These are phyloP conservation scores for Parastagonospora avenae DNA, from an alignment of 2,329 filamentous ascomycete species.

Conservation along the genomic window DNA sequence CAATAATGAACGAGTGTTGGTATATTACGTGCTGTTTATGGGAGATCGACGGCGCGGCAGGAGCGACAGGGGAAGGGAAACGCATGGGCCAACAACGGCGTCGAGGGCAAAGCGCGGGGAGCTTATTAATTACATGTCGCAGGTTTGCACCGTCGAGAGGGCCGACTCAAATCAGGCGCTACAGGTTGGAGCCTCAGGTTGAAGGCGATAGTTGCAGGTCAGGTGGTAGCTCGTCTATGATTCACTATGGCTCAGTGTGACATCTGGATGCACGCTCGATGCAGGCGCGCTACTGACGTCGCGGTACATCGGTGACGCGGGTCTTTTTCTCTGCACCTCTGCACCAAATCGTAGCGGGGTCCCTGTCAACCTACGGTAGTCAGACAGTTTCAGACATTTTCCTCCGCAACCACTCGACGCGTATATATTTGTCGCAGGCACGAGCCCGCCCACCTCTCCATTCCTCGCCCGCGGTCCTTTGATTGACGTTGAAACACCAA, in stretches of 20 bases:
- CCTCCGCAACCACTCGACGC: conserved; percentile 22
- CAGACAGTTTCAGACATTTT: conserved; percentile 17
- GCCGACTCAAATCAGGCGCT: too few relatives aligned
- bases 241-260: not conserved
- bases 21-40: not conserved
- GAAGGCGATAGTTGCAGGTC: too few relatives aligned
- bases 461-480: conserved; percentile 7
- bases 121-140: too few relatives aligned
- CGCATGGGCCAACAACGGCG: not conserved
- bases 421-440: conserved; percentile 9
- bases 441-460: not conserved
- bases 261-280: not conserved
- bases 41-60: not conserved
- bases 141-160: too few relatives aligned
- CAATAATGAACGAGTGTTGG: not conserved
- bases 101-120: not conserved
- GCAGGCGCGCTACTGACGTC: conserved; percentile 3
- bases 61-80: not conserved
- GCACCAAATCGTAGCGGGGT: not conserved
- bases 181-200: too few relatives aligned
- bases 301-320: conserved; percentile 4
- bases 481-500: conserved; percentile 11
- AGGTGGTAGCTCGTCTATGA: not conserved
- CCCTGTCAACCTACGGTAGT: not conserved
- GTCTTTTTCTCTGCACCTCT: too few relatives aligned